Evolutionary conservation across 768 basidiomycete genomes (phyloP), one percentile per base, ranked within the genome.

Genomic region (Macrocybe gigantea): DNA sequence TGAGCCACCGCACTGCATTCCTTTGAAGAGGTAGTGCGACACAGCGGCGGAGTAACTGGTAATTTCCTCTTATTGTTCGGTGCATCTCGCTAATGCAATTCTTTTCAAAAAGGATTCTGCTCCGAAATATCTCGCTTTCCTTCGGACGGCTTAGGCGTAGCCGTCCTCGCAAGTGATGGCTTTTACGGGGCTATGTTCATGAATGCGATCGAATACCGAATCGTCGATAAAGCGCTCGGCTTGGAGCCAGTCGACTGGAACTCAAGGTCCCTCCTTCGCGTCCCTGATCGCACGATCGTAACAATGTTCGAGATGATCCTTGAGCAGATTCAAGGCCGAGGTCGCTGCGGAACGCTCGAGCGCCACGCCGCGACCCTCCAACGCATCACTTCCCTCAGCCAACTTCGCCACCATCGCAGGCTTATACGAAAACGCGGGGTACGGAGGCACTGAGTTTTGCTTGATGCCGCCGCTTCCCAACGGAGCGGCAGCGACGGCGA

Each of bases 101-200:
- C 60, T 7, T 44, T 49, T 13, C 42, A 56, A 32, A 51, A 53
- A 45, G 58, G 66, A 53, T 45, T 64, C 55, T 45, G 56, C 55
- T 45, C 62, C 51, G 22, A 33, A 15, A 47, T 51, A 12, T 39
- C 49, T 13, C 47, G 57, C 10, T 38, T 56, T 13, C 57, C 53
- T 1, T 32, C 48, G 41, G 36, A 40, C 5, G 48, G 39, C 12
- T 22, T 47, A 31, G 57, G 49, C 3, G 40, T 54, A 5, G 49
- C 53, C 14, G 50, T 54, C 33, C 41, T 52, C 30, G 38, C 52
- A 11, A 55, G 53, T 30, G 56, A 55, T 13, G 15, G 53, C 39
- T 31, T 38, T 30, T 45, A 42, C 13, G 56, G 56, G 5, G 39
- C 13, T 2, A 6, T 34, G 43, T 41, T 53, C 1, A 29, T 46